phyloP scores from a whole-genome alignment of 2,329 filamentous ascomycete species.

The Neofusicoccum kwambonambiense region DNA sequence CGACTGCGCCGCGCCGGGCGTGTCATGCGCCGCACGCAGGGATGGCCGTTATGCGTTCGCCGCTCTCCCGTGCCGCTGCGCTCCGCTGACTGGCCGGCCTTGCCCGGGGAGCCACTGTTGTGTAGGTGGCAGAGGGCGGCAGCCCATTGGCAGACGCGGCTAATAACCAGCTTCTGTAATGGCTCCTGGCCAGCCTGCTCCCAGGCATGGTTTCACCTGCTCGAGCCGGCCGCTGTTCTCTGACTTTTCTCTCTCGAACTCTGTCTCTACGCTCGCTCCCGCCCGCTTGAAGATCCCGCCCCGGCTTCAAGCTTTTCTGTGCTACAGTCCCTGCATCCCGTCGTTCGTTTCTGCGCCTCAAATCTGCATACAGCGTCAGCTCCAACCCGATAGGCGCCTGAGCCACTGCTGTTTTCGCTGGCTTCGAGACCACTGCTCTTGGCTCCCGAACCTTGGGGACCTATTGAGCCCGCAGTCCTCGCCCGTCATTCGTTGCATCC shows the following conservation, averaged over 20 bases:
- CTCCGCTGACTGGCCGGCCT: not conserved
- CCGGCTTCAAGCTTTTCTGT: not conserved
- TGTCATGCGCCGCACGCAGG: slow-evolving; percentile 6
- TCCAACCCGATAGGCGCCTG: not conserved
- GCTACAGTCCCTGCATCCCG: slow-evolving; percentile 8
- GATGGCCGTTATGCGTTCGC: not conserved
- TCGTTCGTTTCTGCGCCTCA: slow-evolving; percentile 10
- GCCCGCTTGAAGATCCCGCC: not conserved
- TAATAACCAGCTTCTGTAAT: not conserved
- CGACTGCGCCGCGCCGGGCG: not conserved
- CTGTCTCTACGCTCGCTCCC: not conserved
- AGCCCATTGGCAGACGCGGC: not conserved
- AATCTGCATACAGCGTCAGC: not conserved
- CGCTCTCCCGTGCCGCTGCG: slow-evolving; percentile 1
- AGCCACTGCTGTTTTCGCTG: not conserved
- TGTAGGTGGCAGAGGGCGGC: too few relatives aligned
- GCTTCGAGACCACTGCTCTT: not conserved
- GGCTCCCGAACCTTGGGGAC: not conserved
- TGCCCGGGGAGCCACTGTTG: not conserved
- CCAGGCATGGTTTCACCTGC: not conserved
- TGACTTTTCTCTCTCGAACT: not conserved
- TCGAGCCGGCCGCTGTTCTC: not conserved
- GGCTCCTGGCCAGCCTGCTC: not conserved
- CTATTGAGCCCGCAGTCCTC: not conserved
- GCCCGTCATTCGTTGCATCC: slow-evolving; percentile 1